Base-by-base conservation (phyloP, 768 basidiomycete species). In the Flagelloscypha sp. region DNA sequence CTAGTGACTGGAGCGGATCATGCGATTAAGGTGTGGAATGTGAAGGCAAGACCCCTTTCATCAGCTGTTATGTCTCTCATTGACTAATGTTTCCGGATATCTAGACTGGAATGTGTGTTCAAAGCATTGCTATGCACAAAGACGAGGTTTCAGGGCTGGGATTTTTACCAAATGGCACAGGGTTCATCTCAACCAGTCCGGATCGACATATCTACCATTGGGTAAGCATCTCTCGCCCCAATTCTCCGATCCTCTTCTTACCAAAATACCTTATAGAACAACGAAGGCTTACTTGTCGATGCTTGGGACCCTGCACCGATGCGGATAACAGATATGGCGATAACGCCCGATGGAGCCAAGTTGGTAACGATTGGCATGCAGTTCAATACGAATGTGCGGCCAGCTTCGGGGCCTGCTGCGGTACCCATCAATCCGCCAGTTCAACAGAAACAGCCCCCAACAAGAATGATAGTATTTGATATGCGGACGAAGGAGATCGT, bases 91-190 rank as follows among this genome's bases (percentile, higher is more conserved):
- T 25, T 41, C 37, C 23, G 23, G 31, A 36, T 33, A 28, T 47
- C 9, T 48, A 93, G 88, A 83, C 81, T 24, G 88, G 88, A n/a
- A 57, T 68, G 35, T 79, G 76, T 52, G 61, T 81, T 33, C 67
- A 75, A 39, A 69, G 73, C 0, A 63, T 88, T 13, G 72, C 78
- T 8, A 72, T 72, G 24, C 90, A 97, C 55, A 61, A 62, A 25
- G 89, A 97, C 40, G 79, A 79, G 2, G 86, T 98, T 35, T 86
- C 86, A 12, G 77, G 88, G 2, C 69, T 97, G 23, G 72, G 75
- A 20, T 97, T 90, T 88, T 63, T 90, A 25, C 84, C 89, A 13
- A 85, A 95, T 54, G 83, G 83, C 22, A 76, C 77, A 15, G 89
- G 87, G 6, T 95, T 98, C 54, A 73, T 95, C 46, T 93, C 90